Conservation (phyloP, 345 rosid species). For the Brassica nigra region DNA sequence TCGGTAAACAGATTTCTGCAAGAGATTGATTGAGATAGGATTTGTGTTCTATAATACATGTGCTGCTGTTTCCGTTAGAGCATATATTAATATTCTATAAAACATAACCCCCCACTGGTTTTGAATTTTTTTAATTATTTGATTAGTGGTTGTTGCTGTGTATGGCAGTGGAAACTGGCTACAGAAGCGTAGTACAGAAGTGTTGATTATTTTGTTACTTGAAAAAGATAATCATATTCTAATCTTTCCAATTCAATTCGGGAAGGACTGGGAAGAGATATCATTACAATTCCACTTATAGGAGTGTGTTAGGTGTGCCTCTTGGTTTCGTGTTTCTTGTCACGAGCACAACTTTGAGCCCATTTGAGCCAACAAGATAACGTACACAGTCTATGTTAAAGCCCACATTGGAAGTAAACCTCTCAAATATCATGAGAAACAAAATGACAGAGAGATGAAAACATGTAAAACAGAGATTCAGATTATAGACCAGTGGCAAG, state of each 20-base stretch:
- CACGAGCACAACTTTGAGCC: neutral
- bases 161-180: constrained; percentile 8
- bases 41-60: constrained; percentile 29
- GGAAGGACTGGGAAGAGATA: neutral
- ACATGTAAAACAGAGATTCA: neutral
- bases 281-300: neutral
- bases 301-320: neutral
- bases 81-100: neutral
- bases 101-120: neutral
- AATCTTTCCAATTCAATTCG: neutral
- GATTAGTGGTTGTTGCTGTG: constrained; percentile 15
- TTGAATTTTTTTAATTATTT: neutral
- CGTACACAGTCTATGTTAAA: neutral
- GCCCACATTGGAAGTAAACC: neutral
- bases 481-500: neutral
- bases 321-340: neutral
- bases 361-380: neutral
- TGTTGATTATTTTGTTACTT: constrained; percentile 7
- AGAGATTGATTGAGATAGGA: constrained; percentile 5
- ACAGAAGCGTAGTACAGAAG: constrained; percentile 5
- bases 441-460: neutral
- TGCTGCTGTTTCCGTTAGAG: constrained; percentile 41
- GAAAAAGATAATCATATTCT: neutral
- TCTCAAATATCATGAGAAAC: constrained; percentile 3
- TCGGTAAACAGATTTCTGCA: constrained; percentile 39